A percentile compares a stretch with the other conserved stretches of the same genome.
Conservation (phyloP, 164 flowering plant species). For the Piper longum region DNA sequence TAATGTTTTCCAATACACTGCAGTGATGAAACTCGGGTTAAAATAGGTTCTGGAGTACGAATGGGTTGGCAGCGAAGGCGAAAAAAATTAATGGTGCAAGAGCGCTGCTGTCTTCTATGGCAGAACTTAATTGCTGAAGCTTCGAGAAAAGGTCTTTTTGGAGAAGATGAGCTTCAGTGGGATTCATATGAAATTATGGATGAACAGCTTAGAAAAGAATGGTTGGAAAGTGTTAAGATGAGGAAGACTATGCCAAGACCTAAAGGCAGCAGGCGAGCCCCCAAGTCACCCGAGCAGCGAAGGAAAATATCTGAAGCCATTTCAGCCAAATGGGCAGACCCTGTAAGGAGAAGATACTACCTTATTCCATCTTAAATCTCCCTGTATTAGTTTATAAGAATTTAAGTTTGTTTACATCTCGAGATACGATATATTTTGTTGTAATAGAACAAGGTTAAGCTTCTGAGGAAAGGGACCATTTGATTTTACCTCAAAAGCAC, state of each 20-base stretch:
- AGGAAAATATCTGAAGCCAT: slow-evolving; percentile 81
- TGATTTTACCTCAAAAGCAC: too few relatives aligned
- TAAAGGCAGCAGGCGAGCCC: slow-evolving; percentile 63
- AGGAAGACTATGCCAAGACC: slow-evolving; percentile 35
- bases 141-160: slow-evolving; percentile 49
- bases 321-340: slow-evolving; percentile 95
- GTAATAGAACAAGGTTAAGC: neutral
- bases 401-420: neutral
- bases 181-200: slow-evolving; percentile 54
- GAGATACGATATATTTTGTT: neutral
- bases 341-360: slow-evolving; percentile 36
- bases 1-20: neutral
- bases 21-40: slow-evolving; percentile 68
- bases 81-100: slow-evolving; percentile 47
- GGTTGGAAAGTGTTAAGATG: slow-evolving; percentile 53
- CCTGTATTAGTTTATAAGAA: slow-evolving; percentile 2
- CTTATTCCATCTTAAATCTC: neutral
- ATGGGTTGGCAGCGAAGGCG: slow-evolving; percentile 70
- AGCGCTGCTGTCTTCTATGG: slow-evolving; percentile 68
- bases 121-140: slow-evolving; percentile 75
- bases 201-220: slow-evolving; percentile 47
- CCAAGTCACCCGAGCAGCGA: slow-evolving; percentile 73
- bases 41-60: slow-evolving; percentile 70
- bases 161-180: slow-evolving; percentile 77
- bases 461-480: too few relatives aligned